These are phyloP conservation scores for Cladosporium sp. DNA, from an alignment of 2,329 filamentous ascomycete genomes.

Conservation along the genomic window DNA sequence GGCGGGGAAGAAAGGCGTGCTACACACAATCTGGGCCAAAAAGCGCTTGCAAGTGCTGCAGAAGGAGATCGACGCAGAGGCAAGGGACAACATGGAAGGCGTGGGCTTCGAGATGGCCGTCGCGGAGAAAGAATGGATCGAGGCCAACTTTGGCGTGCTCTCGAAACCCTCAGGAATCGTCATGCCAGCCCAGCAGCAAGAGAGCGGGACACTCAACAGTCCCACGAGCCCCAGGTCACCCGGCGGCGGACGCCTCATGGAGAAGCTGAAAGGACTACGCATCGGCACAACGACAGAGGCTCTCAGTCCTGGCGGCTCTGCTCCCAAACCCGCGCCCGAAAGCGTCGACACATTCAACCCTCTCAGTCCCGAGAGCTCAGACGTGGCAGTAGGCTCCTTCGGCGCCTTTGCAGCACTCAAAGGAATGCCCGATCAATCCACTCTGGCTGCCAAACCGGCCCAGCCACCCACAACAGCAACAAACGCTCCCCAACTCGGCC, in stretches of 20 bases:
- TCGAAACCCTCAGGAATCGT: constrained; percentile 46
- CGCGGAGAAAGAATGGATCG: constrained; percentile 83
- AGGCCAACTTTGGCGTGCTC: constrained; percentile 72
- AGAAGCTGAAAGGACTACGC: constrained; percentile 78
- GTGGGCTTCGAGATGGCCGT: constrained; percentile 82
- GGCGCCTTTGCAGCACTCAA: constrained; percentile 61
- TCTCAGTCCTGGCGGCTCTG: constrained; percentile 22
- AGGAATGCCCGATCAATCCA: constrained; percentile 40
- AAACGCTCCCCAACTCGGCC: constrained; percentile 31
- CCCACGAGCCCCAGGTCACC: constrained; percentile 64
- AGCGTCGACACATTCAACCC: constrained; percentile 47
- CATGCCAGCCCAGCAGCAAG: constrained; percentile 33
- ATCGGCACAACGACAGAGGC: constrained; percentile 66
- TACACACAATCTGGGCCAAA: constrained; percentile 91
- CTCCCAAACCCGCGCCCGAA: constrained; percentile 37
- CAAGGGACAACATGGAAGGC: constrained; percentile 73
- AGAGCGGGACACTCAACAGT: constrained; percentile 43
- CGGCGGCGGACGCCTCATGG: constrained; percentile 68
- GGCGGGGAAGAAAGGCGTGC: constrained; percentile 74
- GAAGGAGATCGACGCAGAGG: constrained; percentile 74
- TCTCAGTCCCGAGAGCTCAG: constrained; percentile 64
- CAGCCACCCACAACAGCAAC: constrained; percentile 32
- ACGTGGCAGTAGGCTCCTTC: constrained; percentile 65
- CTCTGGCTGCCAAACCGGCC: constrained; percentile 48
- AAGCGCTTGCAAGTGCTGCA: constrained; percentile 74